Evolutionary conservation across 768 basidiomycete genomes (phyloP).

Genomic region (Galerina sulciceps): DNA sequence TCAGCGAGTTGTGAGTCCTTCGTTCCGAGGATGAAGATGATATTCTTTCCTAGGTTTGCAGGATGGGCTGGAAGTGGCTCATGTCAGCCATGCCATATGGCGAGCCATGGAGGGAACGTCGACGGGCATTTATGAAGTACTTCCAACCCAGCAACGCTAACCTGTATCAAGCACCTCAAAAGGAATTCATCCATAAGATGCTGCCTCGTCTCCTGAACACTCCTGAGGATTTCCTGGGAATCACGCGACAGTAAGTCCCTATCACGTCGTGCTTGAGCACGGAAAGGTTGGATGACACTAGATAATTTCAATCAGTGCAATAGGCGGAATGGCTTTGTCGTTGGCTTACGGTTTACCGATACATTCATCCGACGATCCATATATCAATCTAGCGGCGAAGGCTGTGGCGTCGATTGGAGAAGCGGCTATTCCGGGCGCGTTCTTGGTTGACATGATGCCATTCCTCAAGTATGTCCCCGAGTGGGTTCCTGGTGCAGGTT

Average conservation of each 20-base stretch:
- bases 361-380: slow-evolving; percentile 43
- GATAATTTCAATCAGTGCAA: slow-evolving; percentile 30
- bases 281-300: neutral
- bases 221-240: slow-evolving; percentile 41
- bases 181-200: slow-evolving; percentile 34
- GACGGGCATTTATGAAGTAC: slow-evolving; percentile 45
- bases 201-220: slow-evolving; percentile 32
- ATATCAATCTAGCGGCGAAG: slow-evolving; percentile 42
- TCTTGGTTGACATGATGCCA: slow-evolving; percentile 48
- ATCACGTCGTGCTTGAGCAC: too few species aligned
- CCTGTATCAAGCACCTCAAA: slow-evolving; percentile 34
- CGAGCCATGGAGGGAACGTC: slow-evolving; percentile 41
- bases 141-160: slow-evolving; percentile 37
- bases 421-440: slow-evolving; percentile 45
- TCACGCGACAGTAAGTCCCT: slow-evolving; percentile 39
- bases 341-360: slow-evolving; percentile 52
- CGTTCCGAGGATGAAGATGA: neutral
- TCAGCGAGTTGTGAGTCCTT: slow-evolving; percentile 9
- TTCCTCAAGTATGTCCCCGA: slow-evolving; percentile 48
- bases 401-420: slow-evolving; percentile 36
- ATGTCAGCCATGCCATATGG: slow-evolving; percentile 45
- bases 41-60: slow-evolving; percentile 12
- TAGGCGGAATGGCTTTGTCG: slow-evolving; percentile 43
- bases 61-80: slow-evolving; percentile 46
- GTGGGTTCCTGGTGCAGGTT: slow-evolving; percentile 65